phyloP scores from a whole-genome alignment of 257 asterid genomes.

The Salvia splendens region DNA sequence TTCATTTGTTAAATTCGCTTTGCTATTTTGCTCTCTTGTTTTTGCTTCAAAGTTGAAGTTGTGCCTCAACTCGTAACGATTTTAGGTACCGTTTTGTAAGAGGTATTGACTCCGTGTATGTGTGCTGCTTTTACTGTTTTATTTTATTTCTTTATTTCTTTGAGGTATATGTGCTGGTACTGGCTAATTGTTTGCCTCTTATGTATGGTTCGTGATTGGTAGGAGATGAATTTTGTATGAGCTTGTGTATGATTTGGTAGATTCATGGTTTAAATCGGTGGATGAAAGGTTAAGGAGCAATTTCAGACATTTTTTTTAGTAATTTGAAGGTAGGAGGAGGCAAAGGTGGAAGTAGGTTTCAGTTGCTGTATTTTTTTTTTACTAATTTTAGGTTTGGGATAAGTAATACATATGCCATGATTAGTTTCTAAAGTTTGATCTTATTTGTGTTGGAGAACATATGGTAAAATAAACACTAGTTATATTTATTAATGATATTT shows the following conservation, averaged over 20 bases:
- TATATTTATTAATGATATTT: not conserved
- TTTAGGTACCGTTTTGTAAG: constrained; percentile 7
- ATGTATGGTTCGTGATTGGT: constrained; percentile 6
- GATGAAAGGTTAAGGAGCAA: not conserved
- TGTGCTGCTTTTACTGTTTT: constrained; percentile 8
- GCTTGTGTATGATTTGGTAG: not conserved
- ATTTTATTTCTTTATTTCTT: not conserved
- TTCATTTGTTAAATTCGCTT: not conserved
- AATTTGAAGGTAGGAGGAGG: constrained; percentile 20
- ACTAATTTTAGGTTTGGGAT: not conserved
- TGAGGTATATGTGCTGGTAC: not conserved
- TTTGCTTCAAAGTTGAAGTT: constrained; percentile 2
- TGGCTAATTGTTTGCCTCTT: not conserved
- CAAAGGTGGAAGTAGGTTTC: constrained; percentile 11
- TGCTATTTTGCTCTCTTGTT: not conserved
- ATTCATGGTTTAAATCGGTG: constrained; percentile 2
- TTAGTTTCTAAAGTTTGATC: not conserved
- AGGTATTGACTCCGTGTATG: constrained; percentile 25
- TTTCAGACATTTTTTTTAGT: not conserved
- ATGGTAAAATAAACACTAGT: not conserved
- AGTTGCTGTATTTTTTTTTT: not conserved
- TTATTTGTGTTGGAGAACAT: not conserved
- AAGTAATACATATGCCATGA: not conserved
- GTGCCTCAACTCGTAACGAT: constrained; percentile 14
- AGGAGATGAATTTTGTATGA: constrained; percentile 24